Evolutionary conservation across 495 filamentous ascomycete genomes (phyloP), one percentile per base, ranked within the genome.

Genomic region (Neurospora sp.): DNA sequence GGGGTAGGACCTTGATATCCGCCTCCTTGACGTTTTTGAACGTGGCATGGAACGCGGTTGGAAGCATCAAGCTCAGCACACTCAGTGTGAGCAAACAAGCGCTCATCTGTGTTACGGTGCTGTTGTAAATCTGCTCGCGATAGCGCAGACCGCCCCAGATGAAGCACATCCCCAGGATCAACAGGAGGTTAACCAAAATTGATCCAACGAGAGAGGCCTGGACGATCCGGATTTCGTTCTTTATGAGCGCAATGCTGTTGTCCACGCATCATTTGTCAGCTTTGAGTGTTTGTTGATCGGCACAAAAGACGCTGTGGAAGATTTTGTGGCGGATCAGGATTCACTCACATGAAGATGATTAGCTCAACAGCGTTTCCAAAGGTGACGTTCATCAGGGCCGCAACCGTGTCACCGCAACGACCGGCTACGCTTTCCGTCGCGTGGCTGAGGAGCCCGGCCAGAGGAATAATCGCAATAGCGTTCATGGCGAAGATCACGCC

Each of bases 101-200:
- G 77, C 93, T 96, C 93, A 95, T 96, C 81, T 96, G 93, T 6
- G 93, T 96, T 72, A 96, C 91, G 20, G 92, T 95, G 82, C 89
- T 94, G 82, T 97, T 97, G 82, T 96, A 97, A 73, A 96, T 90
- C 88, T 95, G 93, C 85, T 97, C 94, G 73, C 89, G 92, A 81
- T 90, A 96, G 71, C 92, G 90, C 72, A 96, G 84, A 70, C 94
- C 94, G 77, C 94, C 94, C 40, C 93, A 83, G 42, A 96, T 84
- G 81, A 97, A 96, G 66, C 91, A 90, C 93, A 96, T 94, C 74
- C 94, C 94, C 73, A 97, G 84, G 78, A 96, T 96, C 48, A 97
- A 86, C 14, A 97, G 85, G 70, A 97, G 82, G 77, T 96, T 96
- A 38, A 93, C 91, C 73, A 97, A 84, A 74, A 97, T 96, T 0